Evolutionary conservation across 2,329 filamentous ascomycete species (phyloP), one percentile per base, ranked within the genome.

Genomic region (Fonsecaea multimorphosa): DNA sequence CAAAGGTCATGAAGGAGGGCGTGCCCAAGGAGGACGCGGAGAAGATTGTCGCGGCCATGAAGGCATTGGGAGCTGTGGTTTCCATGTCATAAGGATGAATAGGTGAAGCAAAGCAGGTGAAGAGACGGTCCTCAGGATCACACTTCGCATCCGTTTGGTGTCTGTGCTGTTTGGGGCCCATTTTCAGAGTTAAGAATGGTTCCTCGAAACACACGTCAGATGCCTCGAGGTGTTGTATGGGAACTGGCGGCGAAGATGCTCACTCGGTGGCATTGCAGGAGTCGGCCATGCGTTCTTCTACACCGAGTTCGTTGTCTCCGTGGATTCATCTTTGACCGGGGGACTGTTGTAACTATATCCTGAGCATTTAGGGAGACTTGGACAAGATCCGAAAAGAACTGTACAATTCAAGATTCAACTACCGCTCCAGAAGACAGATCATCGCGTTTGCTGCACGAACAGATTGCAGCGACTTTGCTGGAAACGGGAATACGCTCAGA

Each of bases 1-100:
- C 95, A 71, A 99, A 99, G 90, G 84, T 92, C 80, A 91, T 99
- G 92, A 98, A 98, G 89, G 95, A 99, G 83, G 93, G 91, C 58
- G 93, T 99, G 73, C 91, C 94, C 70, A 99, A 99, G 87, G 95
- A 99, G 77, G 96, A 99, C 80, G 93, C 92, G 7, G 94, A 98
- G 86, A 99, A 99, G 89, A 97, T 99, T 76, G 88, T 99, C 66
- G 91, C 92, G 80, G 89, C 91, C 49, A 86, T 99, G 84, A 98
- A 98, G 88, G 93, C 87, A 72, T 83, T 99, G 68, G 95, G 95
- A 71, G 95, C 90, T 70, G 92, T 91, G 71, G 94, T 92, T 68
- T 83, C 86, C 70, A 95, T 99, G 91, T 95, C 99, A 80, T 98
- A 92, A 63, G 59, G 36, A 53, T 19, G 16, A 27, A 4, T 8